Evolutionary conservation across 129 eudicot genomes (phyloP), one percentile per base, ranked within the genome.

Genomic region (Helianthus tuberosus): DNA sequence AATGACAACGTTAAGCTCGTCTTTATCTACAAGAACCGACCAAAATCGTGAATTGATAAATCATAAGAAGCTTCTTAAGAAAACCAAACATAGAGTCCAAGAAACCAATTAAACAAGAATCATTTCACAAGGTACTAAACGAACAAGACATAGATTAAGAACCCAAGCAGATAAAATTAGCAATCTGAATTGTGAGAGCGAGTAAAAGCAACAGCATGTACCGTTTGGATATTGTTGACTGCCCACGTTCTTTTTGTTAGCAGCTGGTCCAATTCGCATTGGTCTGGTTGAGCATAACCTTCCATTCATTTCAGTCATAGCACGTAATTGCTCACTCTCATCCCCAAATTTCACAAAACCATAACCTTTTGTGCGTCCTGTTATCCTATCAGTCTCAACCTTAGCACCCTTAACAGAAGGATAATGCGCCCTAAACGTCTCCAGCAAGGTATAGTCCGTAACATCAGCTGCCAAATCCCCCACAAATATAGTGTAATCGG

Each of bases 331-430:
- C 71, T 95, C 97, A 43, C 82, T 87, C 74, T 95, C 99, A 78
- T 95, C 99, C 32, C 86, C 91, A 80, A 95, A 95, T 68, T 83
- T 89, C 27, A 95, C 97, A 89, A 95, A 95, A 13, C 99, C 99
- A 87, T 95, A 95, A 17, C 99, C 99, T 77, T 95, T 95, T 8
- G 94, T 69, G 43, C 89, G 96, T 14, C 97, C 96, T 35, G 97
- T 95, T 54, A 79, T 51, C 79, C 90, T 73, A 76, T 95, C 97
- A 71, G 88, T 91, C 54, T 91, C 97, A 71, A 95, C 99, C 80
- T 91, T 91, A 20, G 97, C 99, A 68, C 91, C 85, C 79, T 82
- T 91, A 12, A 95, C 90, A 75, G 99, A 91, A 14, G 89, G 76
- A 68, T 95, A 95, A 81, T 78, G 88, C 66, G 84, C 87, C 76